Base-by-base conservation (phyloP, 2,329 filamentous ascomycete species). In the Chrysoporthe deuterocubensis region DNA sequence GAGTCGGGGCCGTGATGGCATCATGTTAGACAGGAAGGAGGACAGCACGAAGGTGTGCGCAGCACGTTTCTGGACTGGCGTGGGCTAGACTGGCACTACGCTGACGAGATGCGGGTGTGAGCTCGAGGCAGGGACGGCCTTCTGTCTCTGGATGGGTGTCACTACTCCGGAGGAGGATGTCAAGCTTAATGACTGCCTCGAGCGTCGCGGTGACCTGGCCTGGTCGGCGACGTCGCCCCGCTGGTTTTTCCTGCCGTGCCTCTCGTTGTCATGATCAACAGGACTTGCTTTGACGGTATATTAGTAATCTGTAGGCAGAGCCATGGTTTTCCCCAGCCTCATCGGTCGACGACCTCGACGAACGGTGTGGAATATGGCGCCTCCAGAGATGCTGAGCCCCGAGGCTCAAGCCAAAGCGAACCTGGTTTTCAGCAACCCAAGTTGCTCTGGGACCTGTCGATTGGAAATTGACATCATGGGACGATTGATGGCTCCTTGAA, bases 401-500 rank as follows among this genome's bases (percentile, higher is more conserved):
- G 84, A 86, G 88, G 87, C 87, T 92, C 90, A 90, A 90, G 82
- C 83, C 85, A 82, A 78, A 81, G 86, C 89, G 89, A 92, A 84
- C 88, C 87, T 85, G 87, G 87, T 85, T 84, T 82, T 82, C 81
- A 80, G 83, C 81, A 79, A 83, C n/a, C 7, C 18, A 16, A 26
- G n/a, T 26, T 87, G 76, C 79, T 97, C 90, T 96, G 79, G 92
- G 90, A 96, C 89, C 92, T 96, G 93, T 97, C 93, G 92, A 94
- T 92, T 89, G 91, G 92, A 94, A 81, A 93, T 91, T 89, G 86
- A 92, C 90, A 94, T 88, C 92, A 93, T 89, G 73, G 81, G 75
- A 78, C 11, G 8, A 4, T 79, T 81, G 87, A 89, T 92, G 91
- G 89, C 90, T 94, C 92, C 92, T 90, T 93, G 80, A 78, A 77